These are phyloP conservation scores for Trypanosoma mega DNA, from an alignment of 208 protist species.

Conservation along the genomic window DNA sequence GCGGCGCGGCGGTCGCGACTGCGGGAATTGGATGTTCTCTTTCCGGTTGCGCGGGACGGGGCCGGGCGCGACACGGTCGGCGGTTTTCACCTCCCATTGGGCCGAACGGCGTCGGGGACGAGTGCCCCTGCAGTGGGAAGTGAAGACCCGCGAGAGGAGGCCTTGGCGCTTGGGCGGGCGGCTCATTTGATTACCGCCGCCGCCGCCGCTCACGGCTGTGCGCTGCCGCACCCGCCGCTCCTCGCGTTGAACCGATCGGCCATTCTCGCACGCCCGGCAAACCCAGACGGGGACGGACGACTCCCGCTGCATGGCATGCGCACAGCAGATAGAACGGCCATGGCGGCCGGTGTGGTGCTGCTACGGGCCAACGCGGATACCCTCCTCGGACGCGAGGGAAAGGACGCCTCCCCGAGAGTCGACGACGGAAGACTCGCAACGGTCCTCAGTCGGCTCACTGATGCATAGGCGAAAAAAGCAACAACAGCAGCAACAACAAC, in stretches of 20 bases:
- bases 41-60: slow-evolving; percentile 10
- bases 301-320: background rate
- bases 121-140: too few relatives aligned
- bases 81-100: slow-evolving; percentile 7
- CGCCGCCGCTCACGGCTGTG: slow-evolving; percentile 51
- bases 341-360: slow-evolving; percentile 6
- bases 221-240: slow-evolving; percentile 58
- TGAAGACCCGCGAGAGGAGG: slow-evolving; percentile 54
- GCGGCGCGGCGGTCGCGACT: slow-evolving; percentile 21
- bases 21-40: slow-evolving; percentile 26
- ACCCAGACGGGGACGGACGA: background rate
- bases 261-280: background rate
- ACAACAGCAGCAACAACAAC: too few relatives aligned
- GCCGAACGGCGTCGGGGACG: background rate
- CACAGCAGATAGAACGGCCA: background rate
- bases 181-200: slow-evolving; percentile 52
- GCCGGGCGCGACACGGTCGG: slow-evolving; percentile 14
- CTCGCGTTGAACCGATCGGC: slow-evolving; percentile 33
- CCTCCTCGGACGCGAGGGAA: background rate
- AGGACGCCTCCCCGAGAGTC: background rate
- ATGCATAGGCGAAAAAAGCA: background rate
- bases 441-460: background rate
- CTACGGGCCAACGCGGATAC: slow-evolving; percentile 6
- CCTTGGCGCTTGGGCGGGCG: slow-evolving; percentile 48
- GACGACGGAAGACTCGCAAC: background rate